Evolutionary conservation across 1,139 yeast species (phyloP), one percentile per base, ranked within the genome.

Genomic region (Taphrina wiesneri): DNA sequence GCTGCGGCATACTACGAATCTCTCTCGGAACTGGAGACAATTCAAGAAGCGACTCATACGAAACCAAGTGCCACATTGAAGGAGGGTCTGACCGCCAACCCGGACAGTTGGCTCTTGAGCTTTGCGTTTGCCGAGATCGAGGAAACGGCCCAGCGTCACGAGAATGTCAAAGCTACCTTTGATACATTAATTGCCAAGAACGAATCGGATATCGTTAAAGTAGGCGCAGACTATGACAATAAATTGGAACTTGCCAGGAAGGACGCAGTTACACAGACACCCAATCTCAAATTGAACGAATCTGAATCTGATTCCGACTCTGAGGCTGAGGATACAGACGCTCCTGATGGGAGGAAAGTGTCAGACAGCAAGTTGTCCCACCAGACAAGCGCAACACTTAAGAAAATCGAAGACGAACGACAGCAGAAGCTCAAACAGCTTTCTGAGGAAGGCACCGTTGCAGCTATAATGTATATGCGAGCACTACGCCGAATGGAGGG

Each of bases 91-190:
- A 72, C 76, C 32, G 83, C 90, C 46, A 90, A 89, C 74, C 95
- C 96, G 3, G 78, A 78, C 61, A 88, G 96, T 67, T 83, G 86
- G 69, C 77, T 90, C 28, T 78, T 93, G 62, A 79, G 86, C 7
- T 86, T 86, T 71, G 86, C 86, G 71, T 76, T 87, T 52, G 86
- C 92, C 0, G 96, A 90, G 73, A 75, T 83, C 46, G 83, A 83
- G 72, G 98, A 92, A 75, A 77, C 81, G 36, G 85, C 83, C 45
- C 80, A 80, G 61, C 82, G 85, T 49, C 73, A 79, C 26, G 81
- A 81, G 0, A 81, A 82, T 34, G 83, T 90, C n/a, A 81, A 81
- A 64, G 78, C 77, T 43, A 78, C 81, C 0, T 87, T 83, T 75
- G 81, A 82, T 43, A 74, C 74, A 0, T 79, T 90, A 46, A 81